Percentiles rank a stretch among this genome's conserved stretches.
Evolutionary conservation across 371 early-diverging fungal species (phyloP).

Genomic region (Apophysomyces trapeziformis): DNA sequence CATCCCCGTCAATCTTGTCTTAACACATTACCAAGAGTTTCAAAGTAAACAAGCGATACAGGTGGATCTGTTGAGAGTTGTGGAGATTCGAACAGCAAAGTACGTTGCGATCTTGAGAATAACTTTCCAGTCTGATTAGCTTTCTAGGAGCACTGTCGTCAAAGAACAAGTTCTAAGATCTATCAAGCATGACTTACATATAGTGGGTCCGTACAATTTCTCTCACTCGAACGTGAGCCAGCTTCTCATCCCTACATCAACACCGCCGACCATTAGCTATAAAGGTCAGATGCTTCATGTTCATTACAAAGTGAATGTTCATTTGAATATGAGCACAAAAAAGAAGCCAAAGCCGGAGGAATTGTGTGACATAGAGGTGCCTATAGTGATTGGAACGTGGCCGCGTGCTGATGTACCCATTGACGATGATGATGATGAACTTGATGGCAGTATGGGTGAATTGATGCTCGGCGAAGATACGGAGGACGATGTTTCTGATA

Average conservation of each 20-base stretch:
- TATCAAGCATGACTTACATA: constrained; percentile 25
- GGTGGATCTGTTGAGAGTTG: constrained; percentile 39
- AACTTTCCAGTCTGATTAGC: not conserved
- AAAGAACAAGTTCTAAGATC: constrained; percentile 28
- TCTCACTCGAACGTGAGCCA: constrained; percentile 34
- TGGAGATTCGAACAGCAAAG: constrained; percentile 39
- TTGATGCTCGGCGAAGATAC: constrained; percentile 24
- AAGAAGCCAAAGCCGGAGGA: constrained; percentile 12
- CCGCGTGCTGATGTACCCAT: constrained; percentile 52
- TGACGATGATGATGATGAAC: constrained; percentile 50
- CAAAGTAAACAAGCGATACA: constrained; percentile 30
- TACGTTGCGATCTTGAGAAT: constrained; percentile 16
- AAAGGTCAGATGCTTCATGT: constrained; percentile 41
- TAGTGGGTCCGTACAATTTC: constrained; percentile 23
- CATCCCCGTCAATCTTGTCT: constrained; percentile 36
- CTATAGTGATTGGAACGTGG: constrained; percentile 52
- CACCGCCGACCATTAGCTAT: constrained; percentile 48
- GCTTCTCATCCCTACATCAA: constrained; percentile 48
- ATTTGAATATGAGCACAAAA: constrained; percentile 21
- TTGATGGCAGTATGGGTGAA: constrained; percentile 14
- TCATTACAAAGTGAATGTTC: constrained; percentile 40
- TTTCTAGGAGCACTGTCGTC: constrained; percentile 16
- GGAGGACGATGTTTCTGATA: constrained; percentile 17
- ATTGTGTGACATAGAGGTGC: constrained; percentile 33
- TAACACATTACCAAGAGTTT: constrained; percentile 39